These are phyloP conservation scores for Xylaria intraflava DNA, from an alignment of 495 filamentous ascomycete species.

Conservation along the genomic window DNA sequence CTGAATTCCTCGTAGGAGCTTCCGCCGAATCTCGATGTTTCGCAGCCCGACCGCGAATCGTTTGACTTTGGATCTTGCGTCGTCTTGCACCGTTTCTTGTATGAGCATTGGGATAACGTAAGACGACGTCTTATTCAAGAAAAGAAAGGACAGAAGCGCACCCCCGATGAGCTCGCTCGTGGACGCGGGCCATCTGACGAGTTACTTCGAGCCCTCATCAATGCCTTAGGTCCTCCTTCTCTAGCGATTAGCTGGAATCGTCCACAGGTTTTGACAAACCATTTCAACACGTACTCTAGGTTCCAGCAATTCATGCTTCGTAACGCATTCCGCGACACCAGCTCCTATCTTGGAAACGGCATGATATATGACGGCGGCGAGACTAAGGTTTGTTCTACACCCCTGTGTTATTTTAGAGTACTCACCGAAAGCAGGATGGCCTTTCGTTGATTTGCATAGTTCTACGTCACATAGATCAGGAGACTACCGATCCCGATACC, in stretches of 20 bases:
- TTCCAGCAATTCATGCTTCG: slow-evolving; percentile 66
- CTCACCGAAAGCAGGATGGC: slow-evolving; percentile 40
- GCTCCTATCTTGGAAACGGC: slow-evolving; percentile 51
- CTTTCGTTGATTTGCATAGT: slow-evolving; percentile 61
- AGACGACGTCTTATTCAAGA: slow-evolving; percentile 55
- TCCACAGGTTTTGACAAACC: slow-evolving; percentile 52
- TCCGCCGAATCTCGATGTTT: slow-evolving; percentile 29
- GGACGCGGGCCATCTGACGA: slow-evolving; percentile 44
- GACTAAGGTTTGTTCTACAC: slow-evolving; percentile 42
- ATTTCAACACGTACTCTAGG: slow-evolving; percentile 53
- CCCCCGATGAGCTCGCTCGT: slow-evolving; percentile 40
- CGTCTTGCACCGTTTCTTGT: slow-evolving; percentile 57
- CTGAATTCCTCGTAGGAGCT: slow-evolving; percentile 26
- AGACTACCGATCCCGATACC: slow-evolving; percentile 53
- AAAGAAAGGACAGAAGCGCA: slow-evolving; percentile 44
- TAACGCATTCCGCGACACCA: slow-evolving; percentile 55
- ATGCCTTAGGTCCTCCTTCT: slow-evolving; percentile 56
- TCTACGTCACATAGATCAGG: slow-evolving; percentile 54
- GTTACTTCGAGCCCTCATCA: slow-evolving; percentile 49
- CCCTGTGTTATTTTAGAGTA: background rate
- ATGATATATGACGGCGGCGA: slow-evolving; percentile 63
- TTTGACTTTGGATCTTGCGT: slow-evolving; percentile 64
- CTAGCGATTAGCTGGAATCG: slow-evolving; percentile 58
- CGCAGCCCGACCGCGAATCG: slow-evolving; percentile 38
- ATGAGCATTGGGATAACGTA: slow-evolving; percentile 63